Percentiles rank a stretch among this genome's conserved stretches.
These are phyloP conservation scores for Cystobasidium pallidum DNA, from an alignment of 1,284 basidiomycete genomes.

Conservation along the genomic window DNA sequence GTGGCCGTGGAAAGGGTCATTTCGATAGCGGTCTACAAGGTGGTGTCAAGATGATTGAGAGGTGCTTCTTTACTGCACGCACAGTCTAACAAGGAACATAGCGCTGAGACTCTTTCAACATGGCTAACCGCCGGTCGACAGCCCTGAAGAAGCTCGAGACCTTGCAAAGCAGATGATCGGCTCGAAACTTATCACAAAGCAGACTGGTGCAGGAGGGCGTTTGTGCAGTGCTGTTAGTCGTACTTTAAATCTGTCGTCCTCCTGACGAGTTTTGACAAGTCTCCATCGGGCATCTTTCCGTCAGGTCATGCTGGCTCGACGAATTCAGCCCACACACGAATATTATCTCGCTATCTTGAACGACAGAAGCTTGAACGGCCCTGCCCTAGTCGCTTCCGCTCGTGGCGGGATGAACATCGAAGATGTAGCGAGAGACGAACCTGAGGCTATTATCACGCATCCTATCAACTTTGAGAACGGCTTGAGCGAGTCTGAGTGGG, in stretches of 20 bases:
- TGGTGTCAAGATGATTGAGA: conserved; percentile 93
- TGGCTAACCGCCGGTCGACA: conserved; percentile 55
- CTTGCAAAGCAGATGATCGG: conserved; percentile 93
- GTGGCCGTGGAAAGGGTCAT: conserved; percentile 96
- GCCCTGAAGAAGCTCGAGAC: conserved; percentile 85
- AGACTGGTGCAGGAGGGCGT: conserved; percentile 90
- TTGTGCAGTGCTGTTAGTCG: conserved; percentile 84
- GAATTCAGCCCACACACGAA: conserved; percentile 89
- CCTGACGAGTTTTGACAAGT: background rate
- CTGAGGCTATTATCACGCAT: conserved; percentile 92
- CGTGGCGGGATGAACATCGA: conserved; percentile 78
- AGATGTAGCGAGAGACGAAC: conserved; percentile 97
- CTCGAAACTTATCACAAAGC: conserved; percentile 95
- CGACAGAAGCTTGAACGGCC: conserved; percentile 85
- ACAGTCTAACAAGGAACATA: background rate
- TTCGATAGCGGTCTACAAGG: conserved; percentile 91
- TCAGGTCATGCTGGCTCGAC: conserved; percentile 96
- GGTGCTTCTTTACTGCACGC: conserved; percentile 65
- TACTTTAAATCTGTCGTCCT: background rate
- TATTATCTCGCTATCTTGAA: conserved; percentile 98
- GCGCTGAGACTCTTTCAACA: conserved; percentile 34
- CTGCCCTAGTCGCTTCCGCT: conserved; percentile 89
- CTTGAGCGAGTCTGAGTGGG: conserved; percentile 66
- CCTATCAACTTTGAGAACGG: conserved; percentile 88
- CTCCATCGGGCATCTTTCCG: background rate